Evolutionary conservation across 192 early-diverging fungal genomes (phyloP).

Genomic region (Podila horticola): DNA sequence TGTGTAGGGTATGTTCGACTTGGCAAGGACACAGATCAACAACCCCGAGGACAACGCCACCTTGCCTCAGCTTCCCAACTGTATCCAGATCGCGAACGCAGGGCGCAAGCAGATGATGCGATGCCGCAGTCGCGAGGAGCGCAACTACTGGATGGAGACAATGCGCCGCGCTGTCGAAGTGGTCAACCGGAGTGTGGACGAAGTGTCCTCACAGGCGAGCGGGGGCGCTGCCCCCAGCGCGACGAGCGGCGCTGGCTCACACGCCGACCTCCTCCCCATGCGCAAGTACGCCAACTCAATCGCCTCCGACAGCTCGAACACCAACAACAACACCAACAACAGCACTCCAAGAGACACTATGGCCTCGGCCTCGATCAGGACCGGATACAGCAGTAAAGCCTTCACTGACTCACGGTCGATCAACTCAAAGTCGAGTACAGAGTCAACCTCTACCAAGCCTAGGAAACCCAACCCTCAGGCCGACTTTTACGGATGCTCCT

Average conservation of each 20-base stretch:
- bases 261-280: conserved; percentile 16
- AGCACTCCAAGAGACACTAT: background rate
- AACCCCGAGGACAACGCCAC: conserved; percentile 45
- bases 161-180: conserved; percentile 40
- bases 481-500: conserved; percentile 49
- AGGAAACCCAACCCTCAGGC: conserved; percentile 36
- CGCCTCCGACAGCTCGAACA: conserved; percentile 18
- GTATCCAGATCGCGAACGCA: conserved; percentile 37
- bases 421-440: conserved; percentile 36
- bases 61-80: conserved; percentile 43
- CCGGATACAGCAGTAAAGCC: background rate
- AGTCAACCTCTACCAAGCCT: conserved; percentile 10
- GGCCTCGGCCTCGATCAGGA: conserved; percentile 15
- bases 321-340: background rate
- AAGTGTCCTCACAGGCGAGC: background rate
- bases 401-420: conserved; percentile 31
- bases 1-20: conserved; percentile 43
- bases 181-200: conserved; percentile 9
- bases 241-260: background rate
- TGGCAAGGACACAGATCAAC: conserved; percentile 37
- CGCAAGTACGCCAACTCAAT: conserved; percentile 26
- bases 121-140: conserved; percentile 46
- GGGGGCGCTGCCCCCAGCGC: background rate
- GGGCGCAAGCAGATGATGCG: conserved; percentile 51
- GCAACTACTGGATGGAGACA: conserved; percentile 45